Evolutionary conservation across 2,329 filamentous ascomycete species (phyloP), one percentile per base, ranked within the genome.

Genomic region (Pseudocercospora pini-densiflorae): DNA sequence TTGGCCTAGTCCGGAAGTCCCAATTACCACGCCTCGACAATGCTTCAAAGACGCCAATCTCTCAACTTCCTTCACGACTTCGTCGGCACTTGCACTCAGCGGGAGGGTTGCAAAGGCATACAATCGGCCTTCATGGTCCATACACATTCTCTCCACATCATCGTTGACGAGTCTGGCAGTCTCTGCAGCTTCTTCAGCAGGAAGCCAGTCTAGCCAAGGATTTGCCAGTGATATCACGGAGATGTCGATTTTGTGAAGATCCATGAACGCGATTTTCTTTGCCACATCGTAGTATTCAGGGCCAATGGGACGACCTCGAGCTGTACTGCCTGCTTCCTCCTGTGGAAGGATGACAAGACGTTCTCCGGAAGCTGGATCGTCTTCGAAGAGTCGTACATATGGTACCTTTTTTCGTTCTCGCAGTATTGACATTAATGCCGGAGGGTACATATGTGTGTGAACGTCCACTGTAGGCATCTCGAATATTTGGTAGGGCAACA

Each of bases 211-310:
- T 1, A 97, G 86, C 94, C 94, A 97, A 0, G 94, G 94, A 76
- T 97, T 97, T 14, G 94, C 94, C 23, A 97, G 88, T 0, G 92
- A 95, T 69, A 97, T 88, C 59, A 97, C 91, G 0, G 92, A 95
- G 70, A 90, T 88, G 78, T 91, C 87, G 77, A 97, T 97, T 61
- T 82, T 82, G 80, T 97, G 94, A 16, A 85, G 87, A 77, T 93
- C 86, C 94, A 97, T 97, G 81, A 97, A 97, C 58, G 88, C 85
- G 14, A 97, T 84, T 76, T 97, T 97, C 72, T 92, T 85, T 16
- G 84, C 81, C 65, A 97, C 89, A 53, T 92, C 92, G 68, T 90
- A 92, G 83, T 94, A 97, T 74, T 94, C 92, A 0, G 88, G 84
- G 23, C 93, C 94, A 51, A 97, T 88, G 3, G 94, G 93, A 3